Base-by-base conservation (phyloP, 2,329 filamentous ascomycete genomes). In the Cyanodermella asteris region DNA sequence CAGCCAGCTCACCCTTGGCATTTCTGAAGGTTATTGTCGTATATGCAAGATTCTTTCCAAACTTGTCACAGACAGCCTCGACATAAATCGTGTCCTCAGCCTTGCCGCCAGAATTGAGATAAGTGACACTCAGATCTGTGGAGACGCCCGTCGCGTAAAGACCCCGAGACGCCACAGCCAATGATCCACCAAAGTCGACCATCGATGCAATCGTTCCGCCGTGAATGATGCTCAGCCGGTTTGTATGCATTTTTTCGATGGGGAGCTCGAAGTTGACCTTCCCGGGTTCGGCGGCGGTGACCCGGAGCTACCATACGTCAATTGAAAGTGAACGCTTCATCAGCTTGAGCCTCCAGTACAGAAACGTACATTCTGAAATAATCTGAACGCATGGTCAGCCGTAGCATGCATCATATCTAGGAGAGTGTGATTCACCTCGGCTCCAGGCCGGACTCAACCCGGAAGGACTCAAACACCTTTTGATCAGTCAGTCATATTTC, bases 401-500 rank as follows among this genome's bases (percentile, higher is more conserved):
- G 18, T 19, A 19, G 18, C 8, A 19, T 11, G 8, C 18, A 8
- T 11, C 18, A 8, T 19, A 10, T 19, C 18, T 19, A 19, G 8
- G 18, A 19, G 8, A 8, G 18, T 8, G 8, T 8, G n/a, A n/a
- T n/a, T 24, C 55, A 91, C 82, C 76, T 75, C 45, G 80, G 80
- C 47, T 93, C 84, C 12, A 94, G 53, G 5, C 82, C 82, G 5
- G 81, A 91, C 34, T 78, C 75, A 36, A 65, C 64, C 53, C 76
- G 67, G 48, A 93, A 93, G 2, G 77, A 82, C 45, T 75, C 73
- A 56, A 80, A 64, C 23, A 90, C 78, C 78, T 87, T 30, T 26
- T 12, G 24, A 26, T 50, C 18, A 47, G 14, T 16, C 29, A 20
- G 28, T 31, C 20, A 28, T 30, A 7, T 16, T 25, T 16, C 0